Percentiles rank a stretch among this genome's conserved stretches.
These are phyloP conservation scores for Paracoccidioides lutzii DNA, from an alignment of 2,329 filamentous ascomycete genomes.

Conservation along the genomic window DNA sequence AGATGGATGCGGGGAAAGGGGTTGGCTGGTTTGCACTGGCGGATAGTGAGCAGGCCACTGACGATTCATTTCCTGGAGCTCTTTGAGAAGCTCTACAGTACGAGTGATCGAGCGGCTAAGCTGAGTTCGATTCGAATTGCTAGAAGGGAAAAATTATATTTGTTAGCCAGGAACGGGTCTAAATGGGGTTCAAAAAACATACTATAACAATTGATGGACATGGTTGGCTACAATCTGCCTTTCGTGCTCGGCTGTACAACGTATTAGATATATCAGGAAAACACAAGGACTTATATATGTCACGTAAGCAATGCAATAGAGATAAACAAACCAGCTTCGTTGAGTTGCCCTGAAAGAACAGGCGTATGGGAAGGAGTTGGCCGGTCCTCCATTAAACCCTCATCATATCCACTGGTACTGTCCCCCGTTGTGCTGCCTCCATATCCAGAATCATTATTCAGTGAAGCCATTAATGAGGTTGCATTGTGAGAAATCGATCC, in stretches of 20 bases:
- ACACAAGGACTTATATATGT: neutral
- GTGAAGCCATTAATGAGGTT: conserved; percentile 61
- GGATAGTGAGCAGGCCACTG: conserved; percentile 94
- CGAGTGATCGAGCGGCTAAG: conserved; percentile 79
- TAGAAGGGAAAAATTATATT: conserved; percentile 16
- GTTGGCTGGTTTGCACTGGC: conserved; percentile 35
- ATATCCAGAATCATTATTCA: conserved; percentile 86
- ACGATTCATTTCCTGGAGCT: conserved; percentile 76
- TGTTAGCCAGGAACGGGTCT: conserved; percentile 5
- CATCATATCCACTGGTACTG: conserved; percentile 42
- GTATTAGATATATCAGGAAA: conserved; percentile 9
- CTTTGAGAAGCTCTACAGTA: conserved; percentile 70
- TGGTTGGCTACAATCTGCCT: conserved; percentile 61
- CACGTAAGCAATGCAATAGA: neutral
- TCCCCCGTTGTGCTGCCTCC: conserved; percentile 65
- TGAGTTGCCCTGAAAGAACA: conserved; percentile 36
- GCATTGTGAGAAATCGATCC: conserved; percentile 73
- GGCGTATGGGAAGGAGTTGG: conserved; percentile 45
- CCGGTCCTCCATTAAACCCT: conserved; percentile 43
- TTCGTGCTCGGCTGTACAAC: conserved; percentile 44
- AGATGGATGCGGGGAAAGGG: conserved; percentile 23
- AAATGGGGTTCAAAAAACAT: conserved; percentile 7
- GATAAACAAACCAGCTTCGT: conserved; percentile 27
- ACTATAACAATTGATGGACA: conserved; percentile 83
- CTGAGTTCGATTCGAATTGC: conserved; percentile 74